These are phyloP conservation scores for Malus asiatica DNA, from an alignment of 306 rosid species.

Conservation along the genomic window DNA sequence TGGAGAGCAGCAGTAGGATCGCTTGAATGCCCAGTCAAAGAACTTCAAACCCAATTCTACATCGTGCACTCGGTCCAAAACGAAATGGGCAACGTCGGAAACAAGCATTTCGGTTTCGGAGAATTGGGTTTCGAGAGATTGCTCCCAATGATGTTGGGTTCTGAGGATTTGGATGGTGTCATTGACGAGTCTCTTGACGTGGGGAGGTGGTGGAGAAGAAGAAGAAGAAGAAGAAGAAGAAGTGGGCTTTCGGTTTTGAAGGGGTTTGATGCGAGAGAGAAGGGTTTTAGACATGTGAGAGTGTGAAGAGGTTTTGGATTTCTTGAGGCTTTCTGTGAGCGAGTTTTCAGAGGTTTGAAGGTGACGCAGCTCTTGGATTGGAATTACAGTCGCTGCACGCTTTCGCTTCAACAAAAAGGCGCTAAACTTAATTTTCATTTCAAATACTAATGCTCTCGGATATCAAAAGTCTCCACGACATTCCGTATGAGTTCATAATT, in stretches of 20 bases:
- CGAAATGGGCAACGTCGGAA: constrained; percentile 67
- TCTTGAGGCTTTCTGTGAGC: neutral
- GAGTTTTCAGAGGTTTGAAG: neutral
- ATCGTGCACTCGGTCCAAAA: constrained; percentile 50
- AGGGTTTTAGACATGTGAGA: constrained; percentile 54
- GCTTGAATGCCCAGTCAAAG: constrained; percentile 57
- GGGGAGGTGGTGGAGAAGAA: constrained; percentile 7
- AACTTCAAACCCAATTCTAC: constrained; percentile 60
- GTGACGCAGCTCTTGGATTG: neutral
- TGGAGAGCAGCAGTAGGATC: constrained; percentile 37
- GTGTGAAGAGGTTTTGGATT: neutral
- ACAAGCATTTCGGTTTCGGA: constrained; percentile 37
- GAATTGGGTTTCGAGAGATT: constrained; percentile 47
- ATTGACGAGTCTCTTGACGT: constrained; percentile 28
- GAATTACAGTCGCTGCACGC: neutral
- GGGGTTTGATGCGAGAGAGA: constrained; percentile 65
- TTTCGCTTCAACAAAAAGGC: neutral
- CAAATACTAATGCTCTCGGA: neutral
- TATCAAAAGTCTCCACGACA: neutral
- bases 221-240: constrained; percentile 8
- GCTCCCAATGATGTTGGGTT: constrained; percentile 40
- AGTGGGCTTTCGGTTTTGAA: constrained; percentile 14
- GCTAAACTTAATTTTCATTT: neutral
- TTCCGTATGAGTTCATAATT: too few species aligned
- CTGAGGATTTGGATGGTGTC: constrained; percentile 51